These are phyloP conservation scores for Aspergillus steynii DNA, from an alignment of 495 filamentous ascomycete species.

Conservation along the genomic window DNA sequence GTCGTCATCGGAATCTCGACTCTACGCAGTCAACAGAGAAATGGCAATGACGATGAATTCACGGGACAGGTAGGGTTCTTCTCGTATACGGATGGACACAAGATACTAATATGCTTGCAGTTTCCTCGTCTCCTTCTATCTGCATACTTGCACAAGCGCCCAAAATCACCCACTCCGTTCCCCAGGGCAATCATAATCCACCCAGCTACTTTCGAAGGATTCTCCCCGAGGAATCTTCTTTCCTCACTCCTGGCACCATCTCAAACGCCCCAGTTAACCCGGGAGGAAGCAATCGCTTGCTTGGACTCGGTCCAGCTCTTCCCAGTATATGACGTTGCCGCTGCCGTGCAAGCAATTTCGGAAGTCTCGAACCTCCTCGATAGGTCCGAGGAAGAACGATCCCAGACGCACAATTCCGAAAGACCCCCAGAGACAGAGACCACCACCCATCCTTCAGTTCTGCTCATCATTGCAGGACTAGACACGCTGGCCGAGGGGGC, in stretches of 20 bases:
- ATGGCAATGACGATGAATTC: slow-evolving; percentile 29
- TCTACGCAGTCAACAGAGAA: slow-evolving; percentile 17
- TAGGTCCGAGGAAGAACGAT: slow-evolving; percentile 15
- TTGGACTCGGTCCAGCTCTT: slow-evolving; percentile 43
- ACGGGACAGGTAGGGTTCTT: slow-evolving; percentile 33
- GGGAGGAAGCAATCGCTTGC: slow-evolving; percentile 32
- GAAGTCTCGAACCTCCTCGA: slow-evolving; percentile 33
- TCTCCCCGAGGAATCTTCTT: slow-evolving; percentile 71
- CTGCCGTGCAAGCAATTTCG: slow-evolving; percentile 36
- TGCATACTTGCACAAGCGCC: slow-evolving; percentile 16
- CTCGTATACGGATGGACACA: background rate
- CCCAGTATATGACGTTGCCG: slow-evolving; percentile 36
- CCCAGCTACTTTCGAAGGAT: slow-evolving; percentile 79
- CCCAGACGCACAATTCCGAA: slow-evolving; percentile 1
- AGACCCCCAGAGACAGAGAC: background rate
- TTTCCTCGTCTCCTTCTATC: slow-evolving; percentile 13
- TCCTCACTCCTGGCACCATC: slow-evolving; percentile 25
- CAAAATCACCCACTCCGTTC: slow-evolving; percentile 9
- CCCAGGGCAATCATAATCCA: slow-evolving; percentile 52
- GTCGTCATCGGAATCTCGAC: slow-evolving; percentile 41
- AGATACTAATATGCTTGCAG: background rate
- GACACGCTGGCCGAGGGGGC: slow-evolving; percentile 41
- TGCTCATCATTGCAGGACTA: slow-evolving; percentile 41
- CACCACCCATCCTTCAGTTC: background rate
- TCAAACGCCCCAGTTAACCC: slow-evolving; percentile 24